Conservation (phyloP, 75 land plant species). For the Gnetum montanum region DNA sequence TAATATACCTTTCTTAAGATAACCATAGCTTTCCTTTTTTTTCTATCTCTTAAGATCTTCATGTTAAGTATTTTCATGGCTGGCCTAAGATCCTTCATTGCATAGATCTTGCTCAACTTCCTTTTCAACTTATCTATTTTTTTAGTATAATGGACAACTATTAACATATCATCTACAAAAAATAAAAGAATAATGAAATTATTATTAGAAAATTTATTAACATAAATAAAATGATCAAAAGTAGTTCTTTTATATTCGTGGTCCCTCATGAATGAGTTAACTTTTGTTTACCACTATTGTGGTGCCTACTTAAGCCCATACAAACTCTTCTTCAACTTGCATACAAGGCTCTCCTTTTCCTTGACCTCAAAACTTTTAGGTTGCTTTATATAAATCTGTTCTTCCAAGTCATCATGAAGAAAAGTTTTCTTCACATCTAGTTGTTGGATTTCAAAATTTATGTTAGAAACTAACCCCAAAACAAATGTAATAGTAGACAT, state of each 20-base stretch:
- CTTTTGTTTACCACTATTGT: neutral
- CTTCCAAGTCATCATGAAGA: conserved; percentile 2
- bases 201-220: neutral
- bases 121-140: neutral
- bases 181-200: neutral
- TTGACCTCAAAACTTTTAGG: conserved; percentile 6
- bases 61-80: neutral
- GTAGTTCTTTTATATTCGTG: neutral
- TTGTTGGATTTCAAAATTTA: conserved; percentile 4
- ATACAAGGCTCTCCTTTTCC: neutral
- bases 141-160: neutral
- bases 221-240: neutral
- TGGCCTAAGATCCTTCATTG: neutral
- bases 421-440: conserved; percentile 4
- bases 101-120: neutral
- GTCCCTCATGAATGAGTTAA: neutral
- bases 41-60: neutral
- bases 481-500: neutral
- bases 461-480: neutral
- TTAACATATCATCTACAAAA: neutral
- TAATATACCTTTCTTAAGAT: neutral
- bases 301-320: neutral
- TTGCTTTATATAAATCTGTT: conserved; percentile 5
- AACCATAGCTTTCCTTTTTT: neutral
- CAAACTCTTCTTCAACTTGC: neutral